Evolutionary conservation across 768 basidiomycete genomes (phyloP), one percentile per base, ranked within the genome.

Genomic region (Tricholoma saponaceum): DNA sequence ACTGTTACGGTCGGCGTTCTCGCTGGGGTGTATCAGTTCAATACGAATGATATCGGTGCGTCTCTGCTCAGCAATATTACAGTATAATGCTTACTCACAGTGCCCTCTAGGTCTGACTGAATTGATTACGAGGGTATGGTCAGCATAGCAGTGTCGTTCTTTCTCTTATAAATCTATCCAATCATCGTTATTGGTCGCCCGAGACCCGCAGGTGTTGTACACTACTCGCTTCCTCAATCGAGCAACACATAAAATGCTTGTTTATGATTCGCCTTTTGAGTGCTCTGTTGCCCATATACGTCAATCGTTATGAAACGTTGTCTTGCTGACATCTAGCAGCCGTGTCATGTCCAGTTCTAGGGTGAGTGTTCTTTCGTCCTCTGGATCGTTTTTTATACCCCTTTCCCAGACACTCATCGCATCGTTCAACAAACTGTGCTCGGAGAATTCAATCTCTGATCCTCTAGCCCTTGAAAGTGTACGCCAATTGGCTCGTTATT

Each of bases 31-130:
- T 99, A 97, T 76, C 90, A 97, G 72, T 98, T 98, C 79, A 98
- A 98, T 77, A 98, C 97, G 43, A 94, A 96, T 69, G 96, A 98
- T 70, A 87, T 99, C 61, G 95, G 97, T 97, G 64, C 63, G 90
- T n/a, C 25, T 51, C 37, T 32, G 7, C 37, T 9, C 54, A 55
- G 13, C 7, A 35, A 52, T 49, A 18, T 35, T 37, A 3, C 43
- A 7, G 33, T 12, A 23, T 57, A 32, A 35, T 60, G 10, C 28
- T 41, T 14, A 55, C 26, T 30, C 30, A 39, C 14, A 51, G 23
- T 51, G 25, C 16, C 26, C 51, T 59, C 5, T 62, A 95, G 94
- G 94, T 65, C 72, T 95, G 54, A 92, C 91, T 6, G 93, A 97
- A 74, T 76, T 95, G 56, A 85, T 95, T 66, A 77, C 84, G 55